These are phyloP conservation scores for Jaapia argillacea DNA, from an alignment of 768 basidiomycete species.

Conservation along the genomic window DNA sequence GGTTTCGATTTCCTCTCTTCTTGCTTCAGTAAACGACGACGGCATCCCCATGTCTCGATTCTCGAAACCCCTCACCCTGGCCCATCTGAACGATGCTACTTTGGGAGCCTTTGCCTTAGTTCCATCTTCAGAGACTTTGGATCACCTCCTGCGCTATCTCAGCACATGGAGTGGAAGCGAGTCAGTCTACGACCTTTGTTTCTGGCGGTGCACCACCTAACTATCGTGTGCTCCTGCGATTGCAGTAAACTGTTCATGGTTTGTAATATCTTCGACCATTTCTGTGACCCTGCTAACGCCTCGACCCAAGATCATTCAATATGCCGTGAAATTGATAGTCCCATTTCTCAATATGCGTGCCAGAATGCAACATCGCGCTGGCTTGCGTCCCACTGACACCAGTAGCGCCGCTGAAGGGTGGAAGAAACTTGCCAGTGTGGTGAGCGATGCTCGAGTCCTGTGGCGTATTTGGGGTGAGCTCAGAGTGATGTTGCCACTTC, in stretches of 20 bases:
- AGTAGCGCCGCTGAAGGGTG: slow-evolving; percentile 46
- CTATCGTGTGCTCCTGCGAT: slow-evolving; percentile 2
- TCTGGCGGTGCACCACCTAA: too few relatives aligned
- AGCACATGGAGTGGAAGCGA: slow-evolving; percentile 85
- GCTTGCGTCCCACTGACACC: slow-evolving; percentile 39
- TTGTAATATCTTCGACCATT: slow-evolving; percentile 5
- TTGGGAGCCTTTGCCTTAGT: slow-evolving; percentile 54
- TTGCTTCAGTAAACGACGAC: not conserved
- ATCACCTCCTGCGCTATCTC: slow-evolving; percentile 68
- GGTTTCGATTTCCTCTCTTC: too few relatives aligned
- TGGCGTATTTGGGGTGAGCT: slow-evolving; percentile 76
- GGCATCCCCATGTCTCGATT: slow-evolving; percentile 36
- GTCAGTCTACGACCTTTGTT: slow-evolving; percentile 44
- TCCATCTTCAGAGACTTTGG: slow-evolving; percentile 50
- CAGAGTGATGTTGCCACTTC: not conserved
- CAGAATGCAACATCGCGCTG: slow-evolving; percentile 54
- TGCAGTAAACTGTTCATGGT: slow-evolving; percentile 72
- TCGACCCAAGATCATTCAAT: slow-evolving; percentile 53
- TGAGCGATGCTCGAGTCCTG: slow-evolving; percentile 62
- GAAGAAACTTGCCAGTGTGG: slow-evolving; percentile 39
- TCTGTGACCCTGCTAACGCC: not conserved
- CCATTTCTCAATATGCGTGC: slow-evolving; percentile 62
- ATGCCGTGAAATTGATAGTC: slow-evolving; percentile 57
- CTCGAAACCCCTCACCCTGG: slow-evolving; percentile 35
- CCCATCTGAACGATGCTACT: slow-evolving; percentile 49